phyloP scores from a whole-genome alignment of 2,329 filamentous ascomycete genomes.

The Aureobasidium musti region DNA sequence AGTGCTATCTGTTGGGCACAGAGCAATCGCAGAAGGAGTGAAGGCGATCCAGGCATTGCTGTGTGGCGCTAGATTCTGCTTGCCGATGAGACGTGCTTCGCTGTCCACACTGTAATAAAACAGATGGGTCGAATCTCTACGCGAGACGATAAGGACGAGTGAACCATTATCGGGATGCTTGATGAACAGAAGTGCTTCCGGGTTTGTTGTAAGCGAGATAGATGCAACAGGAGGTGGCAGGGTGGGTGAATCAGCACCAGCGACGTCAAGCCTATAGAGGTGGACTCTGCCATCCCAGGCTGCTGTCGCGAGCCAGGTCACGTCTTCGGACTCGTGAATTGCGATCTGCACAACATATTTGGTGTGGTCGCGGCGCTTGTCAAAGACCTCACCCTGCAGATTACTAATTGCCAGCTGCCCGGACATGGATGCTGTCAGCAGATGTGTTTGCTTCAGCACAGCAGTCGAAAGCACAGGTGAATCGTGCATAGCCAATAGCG shows the following conservation, averaged over 20 bases:
- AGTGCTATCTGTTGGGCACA: constrained; percentile 57
- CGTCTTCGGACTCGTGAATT: constrained; percentile 38
- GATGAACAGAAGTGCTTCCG: constrained; percentile 59
- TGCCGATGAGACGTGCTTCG: constrained; percentile 51
- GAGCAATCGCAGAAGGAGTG: constrained; percentile 59
- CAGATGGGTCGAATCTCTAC: constrained; percentile 61
- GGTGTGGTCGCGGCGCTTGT: constrained; percentile 57
- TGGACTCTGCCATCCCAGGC: constrained; percentile 62
- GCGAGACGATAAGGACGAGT: constrained; percentile 56
- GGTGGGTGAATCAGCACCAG: constrained; percentile 33
- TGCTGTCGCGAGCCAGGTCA: constrained; percentile 56
- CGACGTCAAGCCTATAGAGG: constrained; percentile 49
- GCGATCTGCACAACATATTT: constrained; percentile 61
- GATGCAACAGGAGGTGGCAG: constrained; percentile 47
- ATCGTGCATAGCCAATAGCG: constrained; percentile 49
- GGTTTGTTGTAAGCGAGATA: constrained; percentile 54
- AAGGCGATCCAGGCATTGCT: constrained; percentile 66
- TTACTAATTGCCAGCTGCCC: constrained; percentile 57
- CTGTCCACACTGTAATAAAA: constrained; percentile 55
- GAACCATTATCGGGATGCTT: constrained; percentile 51
- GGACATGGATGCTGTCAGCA: constrained; percentile 62
- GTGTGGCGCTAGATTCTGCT: constrained; percentile 62
- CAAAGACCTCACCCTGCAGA: constrained; percentile 45
- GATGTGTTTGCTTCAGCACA: constrained; percentile 47
- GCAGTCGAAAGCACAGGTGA: constrained; percentile 58